Evolutionary conservation across 1,284 basidiomycete genomes (phyloP).

Genomic region (Boletellus dicymbophilus): DNA sequence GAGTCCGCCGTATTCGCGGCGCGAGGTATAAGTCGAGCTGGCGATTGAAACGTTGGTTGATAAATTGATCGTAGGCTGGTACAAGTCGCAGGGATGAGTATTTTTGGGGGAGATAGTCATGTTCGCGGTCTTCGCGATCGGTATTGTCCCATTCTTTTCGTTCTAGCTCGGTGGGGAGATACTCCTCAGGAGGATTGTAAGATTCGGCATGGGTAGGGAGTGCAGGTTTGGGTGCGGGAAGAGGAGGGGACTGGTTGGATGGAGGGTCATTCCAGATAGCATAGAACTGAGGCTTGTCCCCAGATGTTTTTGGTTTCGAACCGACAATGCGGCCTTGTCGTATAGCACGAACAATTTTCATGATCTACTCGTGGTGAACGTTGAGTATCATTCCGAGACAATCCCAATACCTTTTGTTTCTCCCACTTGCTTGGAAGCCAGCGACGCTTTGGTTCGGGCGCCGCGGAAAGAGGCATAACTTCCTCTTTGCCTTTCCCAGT

Average conservation of each 20-base stretch:
- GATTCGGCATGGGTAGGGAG: constrained; percentile 94
- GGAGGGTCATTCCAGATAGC: constrained; percentile 87
- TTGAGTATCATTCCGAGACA: not conserved
- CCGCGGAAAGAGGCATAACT: constrained; percentile 88
- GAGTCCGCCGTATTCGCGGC: constrained; percentile 86
- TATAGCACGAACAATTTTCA: constrained; percentile 99
- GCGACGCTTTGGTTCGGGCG: constrained; percentile 94
- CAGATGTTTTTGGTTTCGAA: constrained; percentile 78
- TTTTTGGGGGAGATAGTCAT: constrained; percentile 90
- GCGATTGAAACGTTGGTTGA: constrained; percentile 93
- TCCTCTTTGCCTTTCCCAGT: constrained; percentile 95
- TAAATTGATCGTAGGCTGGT: constrained; percentile 90
- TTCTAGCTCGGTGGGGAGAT: constrained; percentile 90
- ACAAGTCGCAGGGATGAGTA: constrained; percentile 86
- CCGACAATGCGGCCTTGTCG: constrained; percentile 93
- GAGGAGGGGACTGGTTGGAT: constrained; percentile 71
- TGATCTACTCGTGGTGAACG: constrained; percentile 60
- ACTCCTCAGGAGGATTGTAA: constrained; percentile 98
- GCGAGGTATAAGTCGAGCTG: constrained; percentile 98
- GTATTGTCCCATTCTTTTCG: constrained; percentile 82
- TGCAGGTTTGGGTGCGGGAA: constrained; percentile 91
- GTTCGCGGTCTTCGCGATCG: constrained; percentile 91
- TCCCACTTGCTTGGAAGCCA: constrained; percentile 99
- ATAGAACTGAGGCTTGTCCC: constrained; percentile 80
- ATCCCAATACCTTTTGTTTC: constrained; percentile 86